Base-by-base conservation (phyloP, 441 rosid species). In the Gossypium davidsonii region DNA sequence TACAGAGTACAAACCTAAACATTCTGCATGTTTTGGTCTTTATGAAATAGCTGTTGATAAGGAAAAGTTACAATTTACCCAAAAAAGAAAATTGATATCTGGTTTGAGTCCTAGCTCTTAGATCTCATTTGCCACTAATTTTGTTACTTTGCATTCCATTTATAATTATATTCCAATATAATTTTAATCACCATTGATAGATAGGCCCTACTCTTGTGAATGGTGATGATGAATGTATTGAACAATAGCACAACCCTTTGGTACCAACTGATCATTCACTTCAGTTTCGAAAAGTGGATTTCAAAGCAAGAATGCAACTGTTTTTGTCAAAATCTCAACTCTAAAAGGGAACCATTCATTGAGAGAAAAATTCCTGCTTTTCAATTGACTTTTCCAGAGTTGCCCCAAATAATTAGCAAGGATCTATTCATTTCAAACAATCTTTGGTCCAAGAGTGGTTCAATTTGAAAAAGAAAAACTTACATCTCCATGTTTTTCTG, bases 401-500 rank as follows among this genome's bases (percentile, higher is more conserved):
- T 11, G 17, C 28, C 52, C 28, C 25, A 10, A 37, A 17, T 39
- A 17, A 7, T 39, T 21, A 48, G 37, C 12, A 44, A 23, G 70
- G 21, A 66, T 66, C 57, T n/a, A 66, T 14, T 59, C 20, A 59
- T 5, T 34, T 37, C 34, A 6, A 46, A 61, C 42, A 31, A 46
- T 2, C 46, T 61, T 15, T n/a, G 66, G 70, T 23, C 21, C 37
- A 46, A 39, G 14, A 64, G 68, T 44, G 17, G 42, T 37, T 37
- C 55, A 44, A 4, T 65, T 8, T 34, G 25, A 66, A 20, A 44
- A 44, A 21, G 25, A 31, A 17, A 7, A 64, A 72, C 81, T 70
- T 76, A 73, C 79, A 17, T 59, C 72, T 71, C 74, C 66, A 34
- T 46, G 37, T 61, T 37, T 49, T 67, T 76, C 71, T 76, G 76